Conservation (phyloP, 106 monocot genomes). For the Allium fistulosum region DNA sequence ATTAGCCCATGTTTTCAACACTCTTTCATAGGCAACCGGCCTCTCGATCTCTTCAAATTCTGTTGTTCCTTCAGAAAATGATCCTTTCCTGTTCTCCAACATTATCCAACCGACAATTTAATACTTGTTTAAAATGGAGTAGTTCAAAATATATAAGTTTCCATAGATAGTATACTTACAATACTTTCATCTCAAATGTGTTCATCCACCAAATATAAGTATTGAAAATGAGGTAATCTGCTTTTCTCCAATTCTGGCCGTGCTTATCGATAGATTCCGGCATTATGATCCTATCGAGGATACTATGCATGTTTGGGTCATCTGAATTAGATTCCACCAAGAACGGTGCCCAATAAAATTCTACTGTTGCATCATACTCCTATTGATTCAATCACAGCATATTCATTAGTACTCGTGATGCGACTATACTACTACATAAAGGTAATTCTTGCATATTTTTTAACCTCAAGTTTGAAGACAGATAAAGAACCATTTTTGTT, state of each 20-base stretch:
- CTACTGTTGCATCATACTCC: slow-evolving; percentile 88
- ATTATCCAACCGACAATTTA: not conserved
- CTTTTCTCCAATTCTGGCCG: slow-evolving; percentile 48
- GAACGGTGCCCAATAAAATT: slow-evolving; percentile 99
- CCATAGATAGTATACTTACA: slow-evolving; percentile 26
- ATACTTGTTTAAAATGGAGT: not conserved
- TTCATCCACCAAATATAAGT: slow-evolving; percentile 98
- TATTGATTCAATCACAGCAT: slow-evolving; percentile 6
- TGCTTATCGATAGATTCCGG: slow-evolving; percentile 56
- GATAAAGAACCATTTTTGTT: slow-evolving; percentile 48
- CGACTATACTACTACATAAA: not conserved
- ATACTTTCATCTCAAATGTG: slow-evolving; percentile 61
- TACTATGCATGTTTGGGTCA: slow-evolving; percentile 65
- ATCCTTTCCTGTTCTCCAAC: slow-evolving; percentile 33
- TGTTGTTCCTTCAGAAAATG: slow-evolving; percentile 58
- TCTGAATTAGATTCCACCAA: slow-evolving; percentile 95
- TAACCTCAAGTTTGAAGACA: slow-evolving; percentile 53
- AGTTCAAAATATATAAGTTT: not conserved
- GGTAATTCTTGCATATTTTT: not conserved
- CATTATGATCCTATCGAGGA: slow-evolving; percentile 63
- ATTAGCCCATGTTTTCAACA: slow-evolving; percentile 61
- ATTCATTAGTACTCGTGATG: not conserved
- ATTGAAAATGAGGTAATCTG: slow-evolving; percentile 80
- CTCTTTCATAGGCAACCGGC: slow-evolving; percentile 40
- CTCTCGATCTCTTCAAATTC: slow-evolving; percentile 64